Conservation (phyloP, 2,329 filamentous ascomycete species). For the Diaporthe citrichinensis region DNA sequence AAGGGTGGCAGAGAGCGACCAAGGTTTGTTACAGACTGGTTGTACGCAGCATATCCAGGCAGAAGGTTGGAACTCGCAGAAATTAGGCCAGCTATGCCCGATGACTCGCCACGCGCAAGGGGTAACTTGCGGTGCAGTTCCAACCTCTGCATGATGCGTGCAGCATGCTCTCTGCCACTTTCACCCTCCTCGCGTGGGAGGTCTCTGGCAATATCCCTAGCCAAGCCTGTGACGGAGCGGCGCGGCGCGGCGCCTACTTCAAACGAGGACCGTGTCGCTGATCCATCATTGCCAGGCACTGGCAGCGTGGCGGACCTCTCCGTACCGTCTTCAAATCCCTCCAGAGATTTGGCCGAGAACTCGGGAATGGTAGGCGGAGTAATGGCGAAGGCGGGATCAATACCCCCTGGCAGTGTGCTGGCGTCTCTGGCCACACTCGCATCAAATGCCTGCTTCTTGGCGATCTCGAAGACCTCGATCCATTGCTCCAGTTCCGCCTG, state of each 20-base stretch:
- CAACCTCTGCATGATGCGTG: conserved; percentile 92
- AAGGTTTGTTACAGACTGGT: conserved; percentile 44
- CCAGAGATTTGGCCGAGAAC: conserved; percentile 83
- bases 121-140: conserved; percentile 88
- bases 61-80: conserved; percentile 86
- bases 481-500: conserved; percentile 94
- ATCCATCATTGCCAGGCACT: conserved; percentile 72
- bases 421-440: conserved; percentile 70
- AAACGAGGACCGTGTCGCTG: conserved; percentile 76
- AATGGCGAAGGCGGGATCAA: conserved; percentile 90
- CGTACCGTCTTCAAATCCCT: conserved; percentile 54
- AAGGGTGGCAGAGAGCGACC: conserved; percentile 52
- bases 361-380: conserved; percentile 89
- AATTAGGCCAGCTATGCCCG: conserved; percentile 87
- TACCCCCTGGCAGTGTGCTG: conserved; percentile 61
- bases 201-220: conserved; percentile 62
- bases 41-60: conserved; percentile 66
- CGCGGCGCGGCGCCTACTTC: conserved; percentile 69
- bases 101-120: conserved; percentile 63
- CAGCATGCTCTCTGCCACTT: conserved; percentile 83
- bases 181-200: conserved; percentile 77
- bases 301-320: conserved; percentile 78
- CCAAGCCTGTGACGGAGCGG: conserved; percentile 69
- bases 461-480: conserved; percentile 93
- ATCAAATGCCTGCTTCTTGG: conserved; percentile 93